Percentiles rank a stretch among this genome's conserved stretches.
Conservation (phyloP, 495 filamentous ascomycete genomes). For the Penicillium robsamsonii region DNA sequence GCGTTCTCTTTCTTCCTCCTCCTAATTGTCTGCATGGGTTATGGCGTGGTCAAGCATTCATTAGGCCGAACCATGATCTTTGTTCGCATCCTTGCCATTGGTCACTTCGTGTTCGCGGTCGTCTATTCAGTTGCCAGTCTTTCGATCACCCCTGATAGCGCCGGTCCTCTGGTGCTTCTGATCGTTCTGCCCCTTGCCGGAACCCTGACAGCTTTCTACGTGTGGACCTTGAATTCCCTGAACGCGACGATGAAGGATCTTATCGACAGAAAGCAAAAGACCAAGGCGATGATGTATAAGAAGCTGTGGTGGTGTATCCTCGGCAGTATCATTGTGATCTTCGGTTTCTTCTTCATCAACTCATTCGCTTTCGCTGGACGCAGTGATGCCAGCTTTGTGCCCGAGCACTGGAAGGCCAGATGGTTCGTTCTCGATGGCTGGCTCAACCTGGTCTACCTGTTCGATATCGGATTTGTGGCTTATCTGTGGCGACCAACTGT, state of each 20-base stretch:
- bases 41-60: slow-evolving; percentile 95
- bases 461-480: slow-evolving; percentile 87
- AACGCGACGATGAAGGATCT: slow-evolving; percentile 95
- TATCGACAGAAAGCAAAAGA: slow-evolving; percentile 85
- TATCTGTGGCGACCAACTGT: slow-evolving; percentile 96
- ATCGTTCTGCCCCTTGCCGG: slow-evolving; percentile 91
- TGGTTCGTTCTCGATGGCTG: slow-evolving; percentile 99
- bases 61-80: slow-evolving; percentile 92
- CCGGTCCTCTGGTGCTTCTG: slow-evolving; percentile 86
- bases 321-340: slow-evolving; percentile 87
- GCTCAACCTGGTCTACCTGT: slow-evolving; percentile 94
- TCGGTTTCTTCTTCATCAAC: slow-evolving; percentile 95
- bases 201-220: slow-evolving; percentile 94
- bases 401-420: slow-evolving; percentile 90
- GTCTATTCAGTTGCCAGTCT: slow-evolving; percentile 90
- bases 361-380: slow-evolving; percentile 87
- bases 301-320: slow-evolving; percentile 99
- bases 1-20: slow-evolving; percentile 99
- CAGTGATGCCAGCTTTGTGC: slow-evolving; percentile 81
- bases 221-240: slow-evolving; percentile 97
- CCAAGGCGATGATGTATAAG: slow-evolving; percentile 94
- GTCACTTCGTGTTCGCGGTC: slow-evolving; percentile 92
- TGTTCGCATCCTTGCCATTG: slow-evolving; percentile 84
- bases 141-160: slow-evolving; percentile 70
- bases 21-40: slow-evolving; percentile 99